Base-by-base conservation (phyloP, 129 eudicot species). In the Arctium minus region DNA sequence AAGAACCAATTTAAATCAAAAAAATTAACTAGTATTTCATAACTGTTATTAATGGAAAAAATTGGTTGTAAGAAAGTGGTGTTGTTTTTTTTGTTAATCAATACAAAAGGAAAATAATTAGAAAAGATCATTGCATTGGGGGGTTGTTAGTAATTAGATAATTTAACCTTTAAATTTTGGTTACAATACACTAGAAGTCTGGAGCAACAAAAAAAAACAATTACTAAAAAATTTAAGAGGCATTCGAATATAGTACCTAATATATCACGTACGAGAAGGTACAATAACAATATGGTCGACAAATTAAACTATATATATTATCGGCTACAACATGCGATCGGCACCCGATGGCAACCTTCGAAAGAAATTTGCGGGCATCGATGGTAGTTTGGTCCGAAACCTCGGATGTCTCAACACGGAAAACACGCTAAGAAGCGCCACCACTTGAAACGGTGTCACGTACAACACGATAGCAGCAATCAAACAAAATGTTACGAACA, bases 381-480 rank as follows among this genome's bases (percentile, higher is more conserved):
- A 82, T 38, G 97, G 99, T 13, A 80, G 53, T 86, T 90, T 91
- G 2, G 89, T 84, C 56, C 99, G 87, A 3, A 94, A 91, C 88
- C 87, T 91, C 1, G 98, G 98, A 85, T 94, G 97, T 77, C 98
- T 86, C 83, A 94, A 70, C 75, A 88, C 85, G 46, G 89, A 94
- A 80, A 94, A 89, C 17, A 92, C 94, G 8, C 22, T 17, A 56
- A 89, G 68, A 79, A 94, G 89, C 0, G 84, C 80, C 46, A 89
- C 87, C 46, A 92, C 90, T 83, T 92, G 92, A 67, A 92, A 91
- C 0, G 98, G 98, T 10, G 90, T 89, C n/a, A 92, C 88, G 38
- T 94, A 92, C 84, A 94, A 80, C 36, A 89, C 89, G 11, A 94
- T 29, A 1, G 98, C 94, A 12, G 90, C 80, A 22, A 88, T 48